Percentiles rank a stretch among this genome's conserved stretches.
These are phyloP conservation scores for Corylus avellana DNA, from an alignment of 306 rosid species.

Conservation along the genomic window DNA sequence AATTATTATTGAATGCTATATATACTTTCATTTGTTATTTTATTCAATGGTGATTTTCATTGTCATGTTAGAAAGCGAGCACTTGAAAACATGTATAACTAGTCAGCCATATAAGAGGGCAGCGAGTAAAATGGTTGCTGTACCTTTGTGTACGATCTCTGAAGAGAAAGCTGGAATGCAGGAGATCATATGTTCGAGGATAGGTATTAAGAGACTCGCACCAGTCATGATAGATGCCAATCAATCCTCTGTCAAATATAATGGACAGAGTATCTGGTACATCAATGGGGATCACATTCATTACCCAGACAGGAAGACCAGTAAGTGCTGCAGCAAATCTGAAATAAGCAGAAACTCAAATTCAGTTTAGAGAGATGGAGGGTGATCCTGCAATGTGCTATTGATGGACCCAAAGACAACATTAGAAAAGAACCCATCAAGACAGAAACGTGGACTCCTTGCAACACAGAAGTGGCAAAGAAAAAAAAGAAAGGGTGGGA, in stretches of 20 bases:
- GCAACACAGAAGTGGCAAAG: neutral
- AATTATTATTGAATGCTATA: too few relatives aligned
- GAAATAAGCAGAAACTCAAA: conserved; percentile 18
- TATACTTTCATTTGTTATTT: too few relatives aligned
- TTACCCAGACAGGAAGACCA: conserved; percentile 82
- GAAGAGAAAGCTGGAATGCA: conserved; percentile 80
- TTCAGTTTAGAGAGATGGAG: conserved; percentile 24
- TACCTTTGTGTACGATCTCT: conserved; percentile 65
- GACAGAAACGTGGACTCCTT: neutral
- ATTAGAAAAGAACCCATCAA: neutral
- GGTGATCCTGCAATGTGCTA: neutral
- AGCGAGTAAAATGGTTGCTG: neutral
- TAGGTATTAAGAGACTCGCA: conserved; percentile 88
- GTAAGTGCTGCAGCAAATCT: conserved; percentile 90
- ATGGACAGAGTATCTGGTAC: conserved; percentile 66
- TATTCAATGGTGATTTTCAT: too few relatives aligned
- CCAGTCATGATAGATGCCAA: conserved; percentile 96
- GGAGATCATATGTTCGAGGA: conserved; percentile 86
- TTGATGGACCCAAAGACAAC: neutral
- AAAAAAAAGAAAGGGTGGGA: neutral
- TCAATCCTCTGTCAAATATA: conserved; percentile 77
- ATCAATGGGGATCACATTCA: conserved; percentile 82
- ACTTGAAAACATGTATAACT: neutral
- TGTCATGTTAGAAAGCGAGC: too few relatives aligned
- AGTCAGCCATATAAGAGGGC: neutral